Percentiles rank a stretch among this genome's conserved stretches.
These are phyloP conservation scores for Cercospora beticola DNA, from an alignment of 2,329 filamentous ascomycete genomes.

Conservation along the genomic window DNA sequence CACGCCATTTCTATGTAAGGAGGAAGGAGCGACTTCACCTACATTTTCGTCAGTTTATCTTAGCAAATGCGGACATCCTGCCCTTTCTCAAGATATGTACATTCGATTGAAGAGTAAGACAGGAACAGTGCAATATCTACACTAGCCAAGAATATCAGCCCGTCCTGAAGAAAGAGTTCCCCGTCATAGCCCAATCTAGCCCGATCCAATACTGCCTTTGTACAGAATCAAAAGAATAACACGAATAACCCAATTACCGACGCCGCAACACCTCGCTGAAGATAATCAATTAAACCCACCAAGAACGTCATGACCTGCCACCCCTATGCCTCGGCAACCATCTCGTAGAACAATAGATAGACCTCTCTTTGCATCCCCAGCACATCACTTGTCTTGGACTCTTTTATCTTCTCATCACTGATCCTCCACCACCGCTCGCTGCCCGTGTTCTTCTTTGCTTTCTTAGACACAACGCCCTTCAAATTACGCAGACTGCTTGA, in stretches of 20 bases:
- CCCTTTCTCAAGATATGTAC: background rate
- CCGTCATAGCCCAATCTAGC: background rate
- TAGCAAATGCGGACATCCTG: background rate
- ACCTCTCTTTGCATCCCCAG: slow-evolving; percentile 93
- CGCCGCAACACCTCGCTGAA: slow-evolving; percentile 9
- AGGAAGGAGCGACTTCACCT: background rate
- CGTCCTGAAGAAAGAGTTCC: background rate
- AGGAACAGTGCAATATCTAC: background rate
- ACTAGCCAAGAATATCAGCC: background rate
- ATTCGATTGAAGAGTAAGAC: background rate
- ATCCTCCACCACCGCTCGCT: slow-evolving; percentile 94
- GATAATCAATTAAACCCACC: background rate
- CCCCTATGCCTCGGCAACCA: slow-evolving; percentile 51
- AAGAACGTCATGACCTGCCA: background rate
- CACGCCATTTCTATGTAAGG: background rate
- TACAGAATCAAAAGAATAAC: background rate
- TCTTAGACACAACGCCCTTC: slow-evolving; percentile 1
- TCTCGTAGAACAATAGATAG: slow-evolving; percentile 93
- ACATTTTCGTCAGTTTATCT: background rate
- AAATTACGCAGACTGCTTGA: slow-evolving; percentile 9
- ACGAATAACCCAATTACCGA: background rate
- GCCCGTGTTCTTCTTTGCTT: slow-evolving; percentile 49
- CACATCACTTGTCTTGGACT: slow-evolving; percentile 88
- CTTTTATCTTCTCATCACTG: slow-evolving; percentile 93
- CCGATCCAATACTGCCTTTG: background rate